Conservation (phyloP, 768 basidiomycete genomes). For the Mycena alexandri region DNA sequence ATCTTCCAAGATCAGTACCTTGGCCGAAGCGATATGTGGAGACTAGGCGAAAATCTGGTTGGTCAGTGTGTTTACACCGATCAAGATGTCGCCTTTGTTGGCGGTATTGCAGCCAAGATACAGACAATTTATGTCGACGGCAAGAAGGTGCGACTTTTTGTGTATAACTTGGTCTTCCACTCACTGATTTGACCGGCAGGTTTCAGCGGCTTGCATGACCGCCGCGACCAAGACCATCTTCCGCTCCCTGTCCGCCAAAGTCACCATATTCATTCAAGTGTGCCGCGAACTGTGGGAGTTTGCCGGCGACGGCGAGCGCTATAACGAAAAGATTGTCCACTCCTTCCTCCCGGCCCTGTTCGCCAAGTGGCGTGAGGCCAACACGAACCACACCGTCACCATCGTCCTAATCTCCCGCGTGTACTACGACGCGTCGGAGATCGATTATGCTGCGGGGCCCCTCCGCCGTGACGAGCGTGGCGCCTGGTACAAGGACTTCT, state of each 20-base stretch:
- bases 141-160: slow-evolving; percentile 61
- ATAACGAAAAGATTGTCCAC: slow-evolving; percentile 97
- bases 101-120: slow-evolving; percentile 85
- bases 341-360: slow-evolving; percentile 95
- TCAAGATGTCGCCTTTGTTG: slow-evolving; percentile 89
- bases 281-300: slow-evolving; percentile 98
- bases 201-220: slow-evolving; percentile 86
- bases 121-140: slow-evolving; percentile 81
- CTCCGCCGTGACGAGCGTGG: slow-evolving; percentile 81
- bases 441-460: slow-evolving; percentile 86
- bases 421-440: slow-evolving; percentile 85
- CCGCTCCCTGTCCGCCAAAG: slow-evolving; percentile 90
- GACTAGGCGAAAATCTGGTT: slow-evolving; percentile 84
- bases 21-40: slow-evolving; percentile 97
- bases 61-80: slow-evolving; percentile 86
- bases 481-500: slow-evolving; percentile 94
- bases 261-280: slow-evolving; percentile 96
- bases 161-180: not conserved
- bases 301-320: slow-evolving; percentile 94
- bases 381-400: slow-evolving; percentile 93
- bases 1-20: slow-evolving; percentile 96
- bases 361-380: slow-evolving; percentile 82
- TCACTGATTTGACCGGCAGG: slow-evolving; percentile 47
- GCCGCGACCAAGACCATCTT: slow-evolving; percentile 89
- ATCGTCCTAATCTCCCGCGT: slow-evolving; percentile 96